Evolutionary conservation across 768 basidiomycete genomes (phyloP).

Genomic region (Lactifluus volemus): DNA sequence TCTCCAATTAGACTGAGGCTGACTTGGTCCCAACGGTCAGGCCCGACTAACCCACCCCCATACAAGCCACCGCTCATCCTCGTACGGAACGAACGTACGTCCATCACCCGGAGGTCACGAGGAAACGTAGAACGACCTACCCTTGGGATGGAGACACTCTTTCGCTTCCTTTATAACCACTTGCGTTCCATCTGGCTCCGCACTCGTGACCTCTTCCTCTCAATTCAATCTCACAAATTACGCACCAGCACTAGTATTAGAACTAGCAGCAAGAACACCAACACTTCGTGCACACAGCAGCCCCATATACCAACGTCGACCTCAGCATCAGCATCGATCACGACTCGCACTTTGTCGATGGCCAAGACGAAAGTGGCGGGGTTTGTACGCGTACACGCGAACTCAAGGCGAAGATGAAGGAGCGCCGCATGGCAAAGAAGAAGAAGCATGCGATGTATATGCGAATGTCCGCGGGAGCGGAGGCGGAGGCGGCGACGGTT

Average conservation of each 20-base stretch:
- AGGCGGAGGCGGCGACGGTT: background rate
- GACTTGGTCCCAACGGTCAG: background rate
- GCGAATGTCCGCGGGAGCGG: background rate
- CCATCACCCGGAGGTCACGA: no score
- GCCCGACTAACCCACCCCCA: background rate
- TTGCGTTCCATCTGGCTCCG: slow-evolving; percentile 10
- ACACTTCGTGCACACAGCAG: background rate
- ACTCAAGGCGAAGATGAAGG: slow-evolving; percentile 2
- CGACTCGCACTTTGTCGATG: background rate
- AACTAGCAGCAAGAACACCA: background rate
- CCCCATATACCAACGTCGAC: background rate
- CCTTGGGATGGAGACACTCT: background rate
- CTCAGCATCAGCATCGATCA: background rate
- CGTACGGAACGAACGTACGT: background rate
- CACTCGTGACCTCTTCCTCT: slow-evolving; percentile 10
- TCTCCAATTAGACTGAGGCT: background rate
- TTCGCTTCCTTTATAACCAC: slow-evolving; percentile 7
- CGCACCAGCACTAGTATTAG: background rate
- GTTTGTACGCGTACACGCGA: background rate
- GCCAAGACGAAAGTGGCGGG: slow-evolving; percentile 2
- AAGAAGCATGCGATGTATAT: background rate
- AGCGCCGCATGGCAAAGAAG: background rate
- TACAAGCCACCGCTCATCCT: background rate
- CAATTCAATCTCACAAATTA: background rate
- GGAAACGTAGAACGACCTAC: background rate